A percentile compares a stretch with the other conserved stretches of the same genome.
These are phyloP conservation scores for Coniochaeta ligniaria DNA, from an alignment of 2,329 filamentous ascomycete species.

Conservation along the genomic window DNA sequence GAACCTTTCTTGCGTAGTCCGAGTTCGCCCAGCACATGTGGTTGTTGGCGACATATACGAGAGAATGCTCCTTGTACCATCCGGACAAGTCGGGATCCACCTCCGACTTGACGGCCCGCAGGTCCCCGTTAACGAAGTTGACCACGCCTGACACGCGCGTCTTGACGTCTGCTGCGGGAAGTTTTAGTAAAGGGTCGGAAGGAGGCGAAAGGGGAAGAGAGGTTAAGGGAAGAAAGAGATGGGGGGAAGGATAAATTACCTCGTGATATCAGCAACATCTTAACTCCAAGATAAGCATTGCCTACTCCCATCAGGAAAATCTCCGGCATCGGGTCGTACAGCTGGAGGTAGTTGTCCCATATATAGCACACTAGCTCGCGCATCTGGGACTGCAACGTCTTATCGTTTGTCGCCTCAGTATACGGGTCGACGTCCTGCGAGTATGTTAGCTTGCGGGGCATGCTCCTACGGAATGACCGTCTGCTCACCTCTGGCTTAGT, in stretches of 20 bases:
- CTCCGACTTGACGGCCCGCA: slow-evolving; percentile 75
- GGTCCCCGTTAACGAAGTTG: slow-evolving; percentile 71
- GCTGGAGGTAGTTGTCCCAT: slow-evolving; percentile 95
- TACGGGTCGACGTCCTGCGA: slow-evolving; percentile 39
- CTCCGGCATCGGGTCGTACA: slow-evolving; percentile 61
- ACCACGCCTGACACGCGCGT: slow-evolving; percentile 63
- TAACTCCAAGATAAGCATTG: slow-evolving; percentile 78
- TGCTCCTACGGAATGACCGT: not conserved
- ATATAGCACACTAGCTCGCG: slow-evolving; percentile 76
- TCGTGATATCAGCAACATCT: slow-evolving; percentile 71
- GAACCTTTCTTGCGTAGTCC: slow-evolving; percentile 50
- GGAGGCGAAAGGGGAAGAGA: slow-evolving; percentile 5
- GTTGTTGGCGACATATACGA: slow-evolving; percentile 67
- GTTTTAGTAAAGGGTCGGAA: slow-evolving; percentile 7
- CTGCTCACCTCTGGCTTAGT: slow-evolving; percentile 51
- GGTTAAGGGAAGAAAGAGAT: no score
- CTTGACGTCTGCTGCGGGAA: slow-evolving; percentile 44
- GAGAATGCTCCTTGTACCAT: slow-evolving; percentile 81
- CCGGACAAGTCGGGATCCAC: slow-evolving; percentile 62
- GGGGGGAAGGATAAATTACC: not conserved
- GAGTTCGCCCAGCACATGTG: slow-evolving; percentile 70
- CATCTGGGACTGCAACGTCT: slow-evolving; percentile 48
- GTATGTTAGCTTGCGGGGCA: slow-evolving; percentile 9
- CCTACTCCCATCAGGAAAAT: slow-evolving; percentile 85
- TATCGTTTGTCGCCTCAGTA: slow-evolving; percentile 36